Conservation (phyloP, 768 basidiomycete genomes). For the Hericium rajendrae region DNA sequence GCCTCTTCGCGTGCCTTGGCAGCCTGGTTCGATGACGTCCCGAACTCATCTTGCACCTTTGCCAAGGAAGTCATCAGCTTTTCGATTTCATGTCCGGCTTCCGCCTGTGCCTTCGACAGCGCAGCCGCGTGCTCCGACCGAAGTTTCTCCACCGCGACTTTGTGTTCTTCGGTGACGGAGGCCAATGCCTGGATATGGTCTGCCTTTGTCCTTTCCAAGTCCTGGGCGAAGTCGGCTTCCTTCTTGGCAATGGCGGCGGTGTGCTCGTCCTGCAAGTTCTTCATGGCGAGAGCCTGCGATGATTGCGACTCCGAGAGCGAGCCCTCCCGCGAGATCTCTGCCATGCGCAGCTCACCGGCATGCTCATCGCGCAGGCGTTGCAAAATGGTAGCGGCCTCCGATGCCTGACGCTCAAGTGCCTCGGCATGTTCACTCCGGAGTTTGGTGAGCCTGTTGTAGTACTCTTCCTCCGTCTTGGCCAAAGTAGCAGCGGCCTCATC, state of each 20-base stretch:
- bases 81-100: conserved; percentile 43
- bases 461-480: conserved; percentile 69
- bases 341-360: conserved; percentile 58
- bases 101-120: conserved; percentile 43
- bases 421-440: conserved; percentile 65
- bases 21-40: conserved; percentile 26
- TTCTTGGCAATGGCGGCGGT: conserved; percentile 53
- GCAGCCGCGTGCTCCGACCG: conserved; percentile 49
- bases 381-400: conserved; percentile 51
- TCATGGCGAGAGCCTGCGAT: conserved; percentile 48
- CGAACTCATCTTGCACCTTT: conserved; percentile 35
- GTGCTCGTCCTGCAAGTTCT: conserved; percentile 67
- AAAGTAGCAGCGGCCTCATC: conserved; percentile 47
- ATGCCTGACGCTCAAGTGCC: conserved; percentile 49
- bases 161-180: conserved; percentile 53
- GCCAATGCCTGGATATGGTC: conserved; percentile 49
- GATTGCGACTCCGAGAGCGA: conserved; percentile 68
- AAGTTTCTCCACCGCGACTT: conserved; percentile 45
- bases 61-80: conserved; percentile 34
- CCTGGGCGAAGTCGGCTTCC: conserved; percentile 54
- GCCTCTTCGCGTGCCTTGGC: conserved; percentile 34
- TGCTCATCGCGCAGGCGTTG: conserved; percentile 73
- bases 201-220: conserved; percentile 54
- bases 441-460: conserved; percentile 71
- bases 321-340: conserved; percentile 68